Evolutionary conservation across 371 early-diverging fungal species (phyloP), one percentile per base, ranked within the genome.

Genomic region (Mortierella polycephala): DNA sequence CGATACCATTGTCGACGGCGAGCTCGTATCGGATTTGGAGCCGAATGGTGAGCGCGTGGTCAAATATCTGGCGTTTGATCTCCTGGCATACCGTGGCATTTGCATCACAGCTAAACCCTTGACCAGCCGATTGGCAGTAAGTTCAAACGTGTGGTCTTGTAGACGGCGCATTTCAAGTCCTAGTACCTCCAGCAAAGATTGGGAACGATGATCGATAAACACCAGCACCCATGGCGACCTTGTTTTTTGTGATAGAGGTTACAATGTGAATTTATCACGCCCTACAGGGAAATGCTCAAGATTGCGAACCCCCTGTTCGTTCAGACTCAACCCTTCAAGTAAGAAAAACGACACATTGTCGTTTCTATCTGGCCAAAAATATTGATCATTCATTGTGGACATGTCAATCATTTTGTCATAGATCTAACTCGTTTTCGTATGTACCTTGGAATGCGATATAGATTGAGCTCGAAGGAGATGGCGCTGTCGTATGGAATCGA

Each of bases 1-100:
- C 51, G 87, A 90, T 37, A 97, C 98, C 1, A 85, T 98, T 52
- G 85, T 98, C 23, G 97, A 98, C 67, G 97, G 96, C 5, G 98
- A 98, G 80, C 85, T 98, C n/a, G 94, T 96, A 9, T 63, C 91
- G 8, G 96, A 95, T 73, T 74, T 65, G 14, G 89, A 91, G 60
- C 73, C 76, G 0, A 88, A 94, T 71, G 93, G 93, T 52, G 67
- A 86, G 82, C 56, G 62, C 11, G 64, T 74, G 14, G 74, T 87
- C 11, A 84, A 86, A 54, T 91, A 90, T 63, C 81, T 93, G 42
- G 86, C 88, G 0, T 96, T 96, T 71, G 97, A 97, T 68, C 87
- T 92, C n/a, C 80, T 96, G 44, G 85, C 86, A 1, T 82, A 88
- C 52, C 83, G 82, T 51, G 88, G 89, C 11, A 75, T 81, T 14